phyloP scores from a whole-genome alignment of 2,329 filamentous ascomycete genomes.

The Xylariaceae sp. region DNA sequence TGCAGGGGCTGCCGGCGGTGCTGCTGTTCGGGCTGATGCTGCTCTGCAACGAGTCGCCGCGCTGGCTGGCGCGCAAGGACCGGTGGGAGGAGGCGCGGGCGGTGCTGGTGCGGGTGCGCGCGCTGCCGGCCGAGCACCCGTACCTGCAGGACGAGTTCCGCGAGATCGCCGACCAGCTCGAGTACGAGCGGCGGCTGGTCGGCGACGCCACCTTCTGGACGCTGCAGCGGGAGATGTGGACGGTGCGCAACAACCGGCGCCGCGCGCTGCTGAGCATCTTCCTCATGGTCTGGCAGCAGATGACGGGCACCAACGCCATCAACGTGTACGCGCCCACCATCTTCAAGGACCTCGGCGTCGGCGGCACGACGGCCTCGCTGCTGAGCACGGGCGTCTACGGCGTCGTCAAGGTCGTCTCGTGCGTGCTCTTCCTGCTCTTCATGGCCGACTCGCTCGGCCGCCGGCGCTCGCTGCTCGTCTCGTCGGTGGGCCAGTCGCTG shows the following conservation, averaged over 20 bases:
- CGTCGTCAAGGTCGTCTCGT: slow-evolving; percentile 54
- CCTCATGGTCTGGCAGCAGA: slow-evolving; percentile 62
- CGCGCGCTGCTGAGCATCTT: slow-evolving; percentile 55
- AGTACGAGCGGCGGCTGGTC: slow-evolving; percentile 51
- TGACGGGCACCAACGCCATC: slow-evolving; percentile 49
- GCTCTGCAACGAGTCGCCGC: slow-evolving; percentile 56
- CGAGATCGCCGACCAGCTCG: slow-evolving; percentile 55
- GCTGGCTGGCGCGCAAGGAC: slow-evolving; percentile 57
- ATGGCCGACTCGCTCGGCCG: slow-evolving; percentile 53
- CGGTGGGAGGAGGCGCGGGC: slow-evolving; percentile 54
- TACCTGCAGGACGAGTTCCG: slow-evolving; percentile 53
- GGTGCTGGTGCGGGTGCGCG: slow-evolving; percentile 48
- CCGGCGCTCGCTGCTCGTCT: slow-evolving; percentile 49
- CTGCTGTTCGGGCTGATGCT: slow-evolving; percentile 53
- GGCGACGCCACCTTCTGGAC: slow-evolving; percentile 47
- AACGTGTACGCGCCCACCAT: slow-evolving; percentile 27
- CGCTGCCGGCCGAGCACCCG: slow-evolving; percentile 42
- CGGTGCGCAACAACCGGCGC: slow-evolving; percentile 53
- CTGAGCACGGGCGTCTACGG: slow-evolving; percentile 58
- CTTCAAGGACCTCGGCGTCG: slow-evolving; percentile 27
- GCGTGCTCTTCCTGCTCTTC: slow-evolving; percentile 49
- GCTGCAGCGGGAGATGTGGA: slow-evolving; percentile 57
- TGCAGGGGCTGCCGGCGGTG: slow-evolving; percentile 56
- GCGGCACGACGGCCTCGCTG: slow-evolving; percentile 42
- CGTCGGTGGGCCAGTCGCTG: slow-evolving; percentile 49